Percentiles rank a stretch among this genome's conserved stretches.
Conservation (phyloP, 208 protist genomes). For the Acanthamoeba triangularis region DNA sequence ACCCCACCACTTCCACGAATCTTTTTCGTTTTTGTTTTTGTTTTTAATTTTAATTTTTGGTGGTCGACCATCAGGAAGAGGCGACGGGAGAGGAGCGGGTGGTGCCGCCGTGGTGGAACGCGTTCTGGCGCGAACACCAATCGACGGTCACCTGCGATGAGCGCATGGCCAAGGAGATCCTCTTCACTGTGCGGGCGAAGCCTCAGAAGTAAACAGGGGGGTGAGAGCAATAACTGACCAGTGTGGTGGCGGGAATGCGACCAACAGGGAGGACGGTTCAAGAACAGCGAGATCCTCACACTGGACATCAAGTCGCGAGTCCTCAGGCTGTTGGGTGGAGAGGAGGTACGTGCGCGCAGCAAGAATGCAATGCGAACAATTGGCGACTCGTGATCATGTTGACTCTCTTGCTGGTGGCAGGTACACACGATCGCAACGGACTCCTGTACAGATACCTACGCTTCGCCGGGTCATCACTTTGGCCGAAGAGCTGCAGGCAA, state of each 20-base stretch:
- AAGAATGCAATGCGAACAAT: too few relatives aligned
- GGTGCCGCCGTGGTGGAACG: background rate
- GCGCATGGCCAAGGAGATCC: background rate
- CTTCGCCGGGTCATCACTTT: too few relatives aligned
- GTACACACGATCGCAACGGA: too few relatives aligned
- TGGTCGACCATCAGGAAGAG: background rate
- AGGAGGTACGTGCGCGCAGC: background rate
- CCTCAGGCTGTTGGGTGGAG: background rate
- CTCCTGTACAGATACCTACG: too few relatives aligned
- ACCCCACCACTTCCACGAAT: too few relatives aligned
- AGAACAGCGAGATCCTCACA: conserved; percentile 16
- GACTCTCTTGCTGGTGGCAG: too few relatives aligned
- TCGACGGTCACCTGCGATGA: background rate
- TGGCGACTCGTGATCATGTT: too few relatives aligned
- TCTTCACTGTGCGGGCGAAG: background rate
- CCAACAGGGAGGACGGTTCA: background rate
- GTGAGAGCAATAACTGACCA: background rate
- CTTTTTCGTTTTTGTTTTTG: too few relatives aligned
- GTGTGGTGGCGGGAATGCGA: too few relatives aligned
- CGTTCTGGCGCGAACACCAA: background rate
- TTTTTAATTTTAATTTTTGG: too few relatives aligned
- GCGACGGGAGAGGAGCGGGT: background rate
- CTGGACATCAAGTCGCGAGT: background rate
- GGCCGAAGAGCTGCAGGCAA: too few relatives aligned
- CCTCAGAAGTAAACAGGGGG: background rate